Percentiles rank a stretch among this genome's conserved stretches.
phyloP scores from a whole-genome alignment of 225 moss, liverwort and hornwort species.

The Polytrichum formosum region DNA sequence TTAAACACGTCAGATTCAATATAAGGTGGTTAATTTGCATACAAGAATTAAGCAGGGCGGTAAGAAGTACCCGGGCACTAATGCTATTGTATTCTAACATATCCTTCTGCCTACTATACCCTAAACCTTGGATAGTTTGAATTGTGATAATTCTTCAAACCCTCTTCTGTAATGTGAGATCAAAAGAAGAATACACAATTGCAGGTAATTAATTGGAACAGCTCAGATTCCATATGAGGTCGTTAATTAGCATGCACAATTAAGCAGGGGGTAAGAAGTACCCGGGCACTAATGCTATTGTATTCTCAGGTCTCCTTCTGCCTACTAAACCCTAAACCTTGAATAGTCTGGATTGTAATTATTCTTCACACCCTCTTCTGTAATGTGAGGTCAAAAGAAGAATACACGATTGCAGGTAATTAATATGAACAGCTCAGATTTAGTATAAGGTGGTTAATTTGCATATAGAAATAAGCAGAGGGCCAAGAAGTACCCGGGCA shows the following conservation, averaged over 20 bases:
- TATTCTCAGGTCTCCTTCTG: too few species aligned
- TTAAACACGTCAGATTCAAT: background rate
- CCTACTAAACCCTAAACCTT: too few species aligned
- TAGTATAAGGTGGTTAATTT: background rate
- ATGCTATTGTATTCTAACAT: background rate
- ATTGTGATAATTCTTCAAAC: too few species aligned
- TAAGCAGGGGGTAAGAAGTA: slow-evolving; percentile 13
- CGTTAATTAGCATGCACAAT: background rate
- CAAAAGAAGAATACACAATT: background rate
- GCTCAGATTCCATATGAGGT: background rate
- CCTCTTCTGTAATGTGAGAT: too few species aligned
- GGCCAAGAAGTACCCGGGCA: slow-evolving; percentile 47
- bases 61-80: slow-evolving; percentile 44
- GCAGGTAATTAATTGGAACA: background rate
- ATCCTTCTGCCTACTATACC: too few species aligned
- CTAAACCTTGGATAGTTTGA: too few species aligned
- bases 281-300: slow-evolving; percentile 34
- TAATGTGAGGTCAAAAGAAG: too few species aligned
- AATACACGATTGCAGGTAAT: background rate
- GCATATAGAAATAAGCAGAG: background rate
- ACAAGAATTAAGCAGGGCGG: background rate
- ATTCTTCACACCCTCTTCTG: too few species aligned
- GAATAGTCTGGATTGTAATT: too few species aligned
- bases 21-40: background rate
- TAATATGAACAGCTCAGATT: background rate